These are phyloP conservation scores for Phyllosticta citribraziliensis DNA, from an alignment of 2,329 filamentous ascomycete species.

Conservation along the genomic window DNA sequence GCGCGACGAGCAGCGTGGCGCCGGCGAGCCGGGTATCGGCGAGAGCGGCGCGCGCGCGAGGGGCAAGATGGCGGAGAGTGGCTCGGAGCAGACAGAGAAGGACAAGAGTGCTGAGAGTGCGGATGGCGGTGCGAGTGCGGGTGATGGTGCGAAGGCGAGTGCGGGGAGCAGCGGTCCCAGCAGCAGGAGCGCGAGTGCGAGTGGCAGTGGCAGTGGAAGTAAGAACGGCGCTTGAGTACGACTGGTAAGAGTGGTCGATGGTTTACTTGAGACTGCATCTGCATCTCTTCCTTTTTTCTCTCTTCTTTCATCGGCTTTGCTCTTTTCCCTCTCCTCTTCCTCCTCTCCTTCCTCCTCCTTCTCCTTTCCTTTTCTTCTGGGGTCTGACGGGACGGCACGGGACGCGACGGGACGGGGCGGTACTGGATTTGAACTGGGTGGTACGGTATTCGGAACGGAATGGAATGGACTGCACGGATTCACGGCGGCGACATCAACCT, in stretches of 20 bases:
- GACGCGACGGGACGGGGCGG: background rate
- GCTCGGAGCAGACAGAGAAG: background rate
- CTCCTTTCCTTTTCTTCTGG: background rate
- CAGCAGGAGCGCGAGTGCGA: background rate
- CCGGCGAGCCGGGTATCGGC: background rate
- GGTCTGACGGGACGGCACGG: background rate
- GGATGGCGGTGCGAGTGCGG: background rate
- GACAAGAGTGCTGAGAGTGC: background rate
- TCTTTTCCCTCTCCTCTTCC: background rate
- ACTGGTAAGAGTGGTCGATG: background rate
- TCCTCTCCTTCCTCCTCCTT: background rate
- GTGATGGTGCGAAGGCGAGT: background rate
- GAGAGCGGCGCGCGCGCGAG: background rate
- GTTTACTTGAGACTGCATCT: background rate
- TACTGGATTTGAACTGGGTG: background rate
- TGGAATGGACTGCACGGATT: no score
- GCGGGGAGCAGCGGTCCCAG: no score
- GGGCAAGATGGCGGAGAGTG: background rate
- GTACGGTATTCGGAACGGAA: no score
- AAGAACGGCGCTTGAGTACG: no score
- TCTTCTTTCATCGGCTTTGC: background rate
- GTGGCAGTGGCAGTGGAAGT: background rate
- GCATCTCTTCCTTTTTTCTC: background rate
- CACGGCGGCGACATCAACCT: no score
- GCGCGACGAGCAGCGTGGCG: background rate